Evolutionary conservation across 345 rosid genomes (phyloP).

Genomic region (Populus ilicifolia): DNA sequence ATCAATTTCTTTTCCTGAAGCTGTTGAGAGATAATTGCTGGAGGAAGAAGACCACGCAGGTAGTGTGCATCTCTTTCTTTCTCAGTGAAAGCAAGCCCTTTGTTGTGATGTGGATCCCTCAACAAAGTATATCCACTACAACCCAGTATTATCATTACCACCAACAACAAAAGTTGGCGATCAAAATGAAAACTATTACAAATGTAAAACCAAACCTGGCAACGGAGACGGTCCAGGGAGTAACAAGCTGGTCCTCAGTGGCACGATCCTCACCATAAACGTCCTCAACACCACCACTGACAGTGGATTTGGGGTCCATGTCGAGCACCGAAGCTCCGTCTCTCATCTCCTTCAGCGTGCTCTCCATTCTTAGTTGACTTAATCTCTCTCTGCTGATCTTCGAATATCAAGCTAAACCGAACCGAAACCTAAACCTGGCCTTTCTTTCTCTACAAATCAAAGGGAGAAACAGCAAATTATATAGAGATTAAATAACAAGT

Average conservation of each 20-base stretch:
- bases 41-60: slow-evolving; percentile 23
- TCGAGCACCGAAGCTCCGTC: slow-evolving; percentile 45
- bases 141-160: not conserved
- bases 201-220: slow-evolving; percentile 47
- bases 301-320: slow-evolving; percentile 47
- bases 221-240: slow-evolving; percentile 79
- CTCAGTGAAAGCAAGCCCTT: slow-evolving; percentile 25
- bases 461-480: no score
- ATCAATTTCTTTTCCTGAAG: slow-evolving; percentile 26
- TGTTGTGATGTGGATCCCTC: slow-evolving; percentile 29
- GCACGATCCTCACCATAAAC: slow-evolving; percentile 66
- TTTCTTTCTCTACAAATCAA: no score
- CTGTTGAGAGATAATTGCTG: slow-evolving; percentile 10
- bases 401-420: no score
- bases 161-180: not conserved
- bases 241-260: slow-evolving; percentile 66
- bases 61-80: slow-evolving; percentile 25
- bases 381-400: not conserved
- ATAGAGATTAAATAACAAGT: no score
- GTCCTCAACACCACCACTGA: slow-evolving; percentile 51
- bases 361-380: slow-evolving; percentile 46
- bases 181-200: not conserved
- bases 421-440: not conserved
- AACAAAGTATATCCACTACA: slow-evolving; percentile 22
- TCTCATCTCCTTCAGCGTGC: slow-evolving; percentile 41